Evolutionary conservation across 163 green algal species (phyloP), one percentile per base, ranked within the genome.

Genomic region (Coccomyxa subellipsoidea): DNA sequence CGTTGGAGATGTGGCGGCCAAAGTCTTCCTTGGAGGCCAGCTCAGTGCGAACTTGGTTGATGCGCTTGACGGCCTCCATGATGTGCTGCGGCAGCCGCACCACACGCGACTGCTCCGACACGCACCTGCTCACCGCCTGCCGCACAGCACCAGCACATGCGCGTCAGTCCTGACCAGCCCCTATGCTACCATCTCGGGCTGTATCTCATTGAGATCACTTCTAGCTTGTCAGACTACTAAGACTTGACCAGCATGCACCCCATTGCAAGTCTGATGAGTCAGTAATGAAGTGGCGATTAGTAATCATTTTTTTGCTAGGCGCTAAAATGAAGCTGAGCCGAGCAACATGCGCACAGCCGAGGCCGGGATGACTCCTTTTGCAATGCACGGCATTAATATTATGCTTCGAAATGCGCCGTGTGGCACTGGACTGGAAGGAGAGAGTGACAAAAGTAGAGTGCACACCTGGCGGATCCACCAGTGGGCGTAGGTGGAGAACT

Each of bases 381-480:
- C n/a, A n/a, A n/a, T n/a, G n/a, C n/a, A n/a, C n/a, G n/a, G n/a
- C n/a, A n/a, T n/a, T n/a, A n/a, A n/a, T n/a, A n/a, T n/a, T n/a
- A n/a, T n/a, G n/a, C n/a, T n/a, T n/a, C n/a, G n/a, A n/a, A n/a
- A n/a, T n/a, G n/a, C n/a, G n/a, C n/a, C n/a, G n/a, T n/a, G n/a
- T n/a, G n/a, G n/a, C n/a, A n/a, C n/a, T n/a, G n/a, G n/a, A n/a
- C n/a, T n/a, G n/a, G n/a, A n/a, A 12, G 18, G 18, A 66, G 47
- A 66, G 47, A 66, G 47, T 78, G 79, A 38, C 93, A 85, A 98
- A 84, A 84, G 38, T 92, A 88, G 0, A 23, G 88, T 92, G 23
- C 97, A 77, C 0, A 87, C 87, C 93, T 99, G 96, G 5, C 96
- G 88, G 82, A 99, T 98, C 96, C 96, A 99, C 97, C 95, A 99